Evolutionary conservation across 2,329 filamentous ascomycete species (phyloP).

Genomic region (Penicillium brevicompactum): DNA sequence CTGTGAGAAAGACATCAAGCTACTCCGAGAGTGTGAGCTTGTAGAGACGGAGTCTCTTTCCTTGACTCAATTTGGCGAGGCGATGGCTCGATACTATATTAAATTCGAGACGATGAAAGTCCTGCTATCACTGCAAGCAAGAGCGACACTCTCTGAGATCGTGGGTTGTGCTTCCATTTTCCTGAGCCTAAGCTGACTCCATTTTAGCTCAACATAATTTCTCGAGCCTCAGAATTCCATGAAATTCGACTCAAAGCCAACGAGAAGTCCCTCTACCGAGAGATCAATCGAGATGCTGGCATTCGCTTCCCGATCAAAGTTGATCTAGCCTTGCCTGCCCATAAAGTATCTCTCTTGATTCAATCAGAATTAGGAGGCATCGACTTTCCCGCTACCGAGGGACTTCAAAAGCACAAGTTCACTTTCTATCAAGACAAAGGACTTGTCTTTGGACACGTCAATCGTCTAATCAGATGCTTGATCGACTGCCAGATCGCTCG

Average conservation of each 20-base stretch:
- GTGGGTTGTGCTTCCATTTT: conserved; percentile 49
- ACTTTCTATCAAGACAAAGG: conserved; percentile 64
- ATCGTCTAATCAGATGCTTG: conserved; percentile 72
- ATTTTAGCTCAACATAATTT: conserved; percentile 64
- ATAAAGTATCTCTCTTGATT: conserved; percentile 78
- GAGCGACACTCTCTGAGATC: conserved; percentile 66
- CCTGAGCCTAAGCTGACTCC: conserved; percentile 9
- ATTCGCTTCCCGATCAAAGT: conserved; percentile 73
- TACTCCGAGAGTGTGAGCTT: conserved; percentile 64
- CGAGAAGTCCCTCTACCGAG: conserved; percentile 70
- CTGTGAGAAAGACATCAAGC: conserved; percentile 67
- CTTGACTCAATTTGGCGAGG: conserved; percentile 72
- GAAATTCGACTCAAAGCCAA: conserved; percentile 70
- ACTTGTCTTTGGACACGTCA: conserved; percentile 68
- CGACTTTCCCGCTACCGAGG: conserved; percentile 63
- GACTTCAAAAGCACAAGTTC: conserved; percentile 55
- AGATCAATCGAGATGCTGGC: conserved; percentile 68
- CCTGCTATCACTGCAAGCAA: conserved; percentile 64
- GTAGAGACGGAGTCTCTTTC: conserved; percentile 56
- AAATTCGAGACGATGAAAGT: conserved; percentile 77
- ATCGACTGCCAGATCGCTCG: conserved; percentile 69
- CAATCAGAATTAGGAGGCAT: conserved; percentile 71
- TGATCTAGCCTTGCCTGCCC: conserved; percentile 64
- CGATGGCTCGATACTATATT: conserved; percentile 82
- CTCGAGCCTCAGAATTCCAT: conserved; percentile 71